Conservation (phyloP, 164 flowering plant genomes). For the Paratinospora sagittata region DNA sequence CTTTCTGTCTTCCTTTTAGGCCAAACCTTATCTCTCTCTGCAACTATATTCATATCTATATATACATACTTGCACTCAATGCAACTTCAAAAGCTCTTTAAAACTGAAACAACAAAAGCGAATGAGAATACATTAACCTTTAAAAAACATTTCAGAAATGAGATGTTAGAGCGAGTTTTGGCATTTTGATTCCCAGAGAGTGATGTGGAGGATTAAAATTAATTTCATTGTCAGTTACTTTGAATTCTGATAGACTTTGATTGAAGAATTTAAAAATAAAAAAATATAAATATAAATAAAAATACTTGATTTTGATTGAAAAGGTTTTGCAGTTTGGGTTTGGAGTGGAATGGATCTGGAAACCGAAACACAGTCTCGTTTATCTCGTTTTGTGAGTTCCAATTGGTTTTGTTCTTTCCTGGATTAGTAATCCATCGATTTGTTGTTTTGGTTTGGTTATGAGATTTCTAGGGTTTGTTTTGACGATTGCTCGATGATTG, state of each 20-base stretch:
- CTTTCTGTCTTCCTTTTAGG: too few relatives aligned
- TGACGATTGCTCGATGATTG: too few relatives aligned
- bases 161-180: neutral
- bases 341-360: conserved; percentile 18
- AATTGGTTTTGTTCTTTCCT: neutral
- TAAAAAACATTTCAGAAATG: too few relatives aligned
- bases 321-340: neutral
- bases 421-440: neutral
- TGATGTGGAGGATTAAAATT: neutral
- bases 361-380: conserved; percentile 11
- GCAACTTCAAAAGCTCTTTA: too few relatives aligned
- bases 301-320: neutral
- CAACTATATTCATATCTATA: too few relatives aligned
- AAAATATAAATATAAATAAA: too few relatives aligned
- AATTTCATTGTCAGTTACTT: neutral
- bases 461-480: neutral
- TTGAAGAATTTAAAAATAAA: neutral
- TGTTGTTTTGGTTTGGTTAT: neutral
- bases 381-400: conserved; percentile 14
- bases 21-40: too few relatives aligned
- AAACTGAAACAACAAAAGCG: too few relatives aligned
- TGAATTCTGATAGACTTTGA: neutral
- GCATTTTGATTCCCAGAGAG: neutral
- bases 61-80: too few relatives aligned
- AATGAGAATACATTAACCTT: too few relatives aligned